Evolutionary conservation across 495 filamentous ascomycete species (phyloP), one percentile per base, ranked within the genome.

Genomic region (Chaetomidium leptoderma): DNA sequence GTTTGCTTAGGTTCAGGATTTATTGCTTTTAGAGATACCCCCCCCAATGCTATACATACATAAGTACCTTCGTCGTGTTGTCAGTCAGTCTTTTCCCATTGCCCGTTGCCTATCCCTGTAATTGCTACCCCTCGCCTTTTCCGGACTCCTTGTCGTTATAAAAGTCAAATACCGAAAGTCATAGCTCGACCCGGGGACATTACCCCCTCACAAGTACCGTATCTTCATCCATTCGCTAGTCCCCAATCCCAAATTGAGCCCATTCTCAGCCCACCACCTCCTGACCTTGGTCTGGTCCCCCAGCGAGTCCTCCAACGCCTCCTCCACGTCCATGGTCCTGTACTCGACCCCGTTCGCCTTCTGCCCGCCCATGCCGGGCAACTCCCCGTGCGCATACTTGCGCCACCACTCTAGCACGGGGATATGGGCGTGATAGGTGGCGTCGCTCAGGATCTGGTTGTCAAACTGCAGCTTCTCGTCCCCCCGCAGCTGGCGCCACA

Each of bases 271-370:
- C 92, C 92, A 97, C 92, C 92, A 97, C 56, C 76, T 74, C 51
- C 87, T 79, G 13, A 95, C 90, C 43, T 81, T 81, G 42, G 80
- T 79, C 60, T 86, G 86, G 57, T 85, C 79, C 5, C 88, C 84
- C 50, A 87, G 77, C 21, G 85, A 86, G 65, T 96, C 91, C 69
- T 97, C 92, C 55, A 97, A 75, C 10, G 92, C 91, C 72, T 95
- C 92, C 69, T 96, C 91, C 60, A 97, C 90, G 74, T 96, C 90
- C 62, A 91, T 95, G 9, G 91, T 95, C 74, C 92, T 92, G 68
- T 95, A 97, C 70, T 96, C 90, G 13, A 96, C 91, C 48, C 72
- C 68, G 33, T 78, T 72, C 6, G 72, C 67, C 43, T 72, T 71
- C 6, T 66, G 55, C 3, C 76, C 72, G 4, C 71, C 67, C 66